Percentiles rank a stretch among this genome's conserved stretches.
Conservation (phyloP, 169 alveolate species). For the Eimeria sp. region DNA sequence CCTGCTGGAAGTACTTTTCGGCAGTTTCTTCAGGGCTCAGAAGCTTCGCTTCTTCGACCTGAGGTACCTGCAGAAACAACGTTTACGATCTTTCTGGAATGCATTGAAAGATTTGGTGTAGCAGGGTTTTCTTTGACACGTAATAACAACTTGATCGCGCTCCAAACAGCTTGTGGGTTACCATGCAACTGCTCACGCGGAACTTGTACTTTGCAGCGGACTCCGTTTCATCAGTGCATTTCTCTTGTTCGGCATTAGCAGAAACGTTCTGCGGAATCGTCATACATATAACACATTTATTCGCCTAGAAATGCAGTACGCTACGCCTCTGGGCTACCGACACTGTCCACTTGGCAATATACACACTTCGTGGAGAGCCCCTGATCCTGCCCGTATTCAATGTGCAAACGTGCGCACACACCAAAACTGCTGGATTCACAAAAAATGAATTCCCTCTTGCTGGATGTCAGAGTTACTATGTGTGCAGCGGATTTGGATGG, state of each 20-base stretch:
- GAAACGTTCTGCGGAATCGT: neutral
- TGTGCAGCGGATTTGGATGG: neutral
- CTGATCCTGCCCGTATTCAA: neutral
- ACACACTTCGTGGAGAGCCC: neutral
- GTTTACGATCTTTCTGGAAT: neutral
- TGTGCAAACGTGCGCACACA: neutral
- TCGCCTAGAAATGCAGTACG: neutral
- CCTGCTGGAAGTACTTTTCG: constrained; percentile 52
- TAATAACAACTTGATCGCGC: neutral
- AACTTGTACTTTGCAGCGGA: constrained; percentile 49
- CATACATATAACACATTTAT: neutral
- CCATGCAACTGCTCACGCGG: constrained; percentile 31
- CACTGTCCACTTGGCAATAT: neutral
- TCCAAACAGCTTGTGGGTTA: neutral
- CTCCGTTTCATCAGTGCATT: constrained; percentile 13
- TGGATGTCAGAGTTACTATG: neutral
- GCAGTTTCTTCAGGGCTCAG: constrained; percentile 47
- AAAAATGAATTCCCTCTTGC: neutral
- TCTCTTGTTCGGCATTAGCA: neutral
- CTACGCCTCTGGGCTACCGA: neutral
- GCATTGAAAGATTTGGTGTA: neutral
- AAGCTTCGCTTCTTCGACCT: constrained; percentile 1
- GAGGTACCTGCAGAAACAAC: constrained; percentile 7
- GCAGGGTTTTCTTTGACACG: neutral
- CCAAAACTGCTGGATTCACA: neutral